Conservation (phyloP, 2,329 filamentous ascomycete genomes). For the Celoporthe dispersa region DNA sequence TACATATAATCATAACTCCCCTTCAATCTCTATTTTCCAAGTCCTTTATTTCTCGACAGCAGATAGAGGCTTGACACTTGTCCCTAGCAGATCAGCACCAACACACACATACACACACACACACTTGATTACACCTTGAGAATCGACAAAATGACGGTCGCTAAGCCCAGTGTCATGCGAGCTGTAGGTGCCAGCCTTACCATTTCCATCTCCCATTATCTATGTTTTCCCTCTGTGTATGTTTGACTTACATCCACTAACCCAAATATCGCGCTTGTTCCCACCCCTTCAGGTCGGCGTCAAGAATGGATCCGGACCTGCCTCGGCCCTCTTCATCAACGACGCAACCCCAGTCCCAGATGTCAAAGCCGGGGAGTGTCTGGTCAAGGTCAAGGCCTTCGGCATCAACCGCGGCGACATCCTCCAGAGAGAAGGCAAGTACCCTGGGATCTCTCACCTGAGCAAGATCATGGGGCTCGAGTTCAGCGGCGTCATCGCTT, state of each 20-base stretch:
- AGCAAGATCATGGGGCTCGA: constrained; percentile 8
- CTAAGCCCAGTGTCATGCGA: not conserved
- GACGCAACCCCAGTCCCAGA: constrained; percentile 3
- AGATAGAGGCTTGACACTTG: not conserved
- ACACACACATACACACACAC: not conserved
- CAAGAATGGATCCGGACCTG: not conserved
- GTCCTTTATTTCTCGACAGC: not conserved
- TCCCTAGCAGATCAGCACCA: not conserved
- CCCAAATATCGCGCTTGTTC: not conserved
- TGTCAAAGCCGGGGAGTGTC: not conserved
- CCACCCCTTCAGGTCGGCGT: not conserved
- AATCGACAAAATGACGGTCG: not conserved
- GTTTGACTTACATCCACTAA: not conserved
- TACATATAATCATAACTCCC: not conserved
- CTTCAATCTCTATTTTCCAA: not conserved
- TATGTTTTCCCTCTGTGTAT: not conserved
- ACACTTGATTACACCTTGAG: not conserved
- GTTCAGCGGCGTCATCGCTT: constrained; percentile 1
- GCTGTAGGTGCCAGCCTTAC: not conserved
- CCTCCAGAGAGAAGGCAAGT: constrained; percentile 7
- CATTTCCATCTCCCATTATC: not conserved
- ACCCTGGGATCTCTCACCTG: constrained; percentile 3
- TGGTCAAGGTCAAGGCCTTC: constrained; percentile 12
- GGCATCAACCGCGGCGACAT: constrained; percentile 13
- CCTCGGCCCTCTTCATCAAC: constrained; percentile 15